These are phyloP conservation scores for Brasilioporus rufonigricans DNA, from an alignment of 768 basidiomycete species.

Conservation along the genomic window DNA sequence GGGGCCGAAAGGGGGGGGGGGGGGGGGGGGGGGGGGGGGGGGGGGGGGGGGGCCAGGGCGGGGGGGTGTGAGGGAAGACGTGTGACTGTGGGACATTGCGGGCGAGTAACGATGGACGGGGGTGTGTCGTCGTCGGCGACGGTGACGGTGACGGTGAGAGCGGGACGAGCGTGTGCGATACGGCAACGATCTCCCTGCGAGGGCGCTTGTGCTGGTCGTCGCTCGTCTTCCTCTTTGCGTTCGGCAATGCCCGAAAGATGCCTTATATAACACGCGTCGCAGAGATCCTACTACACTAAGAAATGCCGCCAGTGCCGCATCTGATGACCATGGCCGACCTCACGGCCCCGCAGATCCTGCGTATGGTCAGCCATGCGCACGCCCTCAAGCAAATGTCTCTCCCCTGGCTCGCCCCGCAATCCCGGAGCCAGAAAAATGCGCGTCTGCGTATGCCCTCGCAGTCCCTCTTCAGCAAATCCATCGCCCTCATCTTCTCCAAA, in stretches of 20 bases:
- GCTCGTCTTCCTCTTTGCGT: background rate
- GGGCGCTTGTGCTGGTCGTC: constrained; percentile 9
- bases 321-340: constrained; percentile 91
- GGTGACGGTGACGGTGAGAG: constrained; percentile 2
- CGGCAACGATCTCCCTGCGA: background rate
- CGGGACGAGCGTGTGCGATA: constrained; percentile 6
- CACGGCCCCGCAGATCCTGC: constrained; percentile 66
- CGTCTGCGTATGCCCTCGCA: constrained; percentile 63
- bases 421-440: constrained; percentile 27
- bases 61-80: constrained; percentile 36
- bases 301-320: constrained; percentile 51
- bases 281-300: background rate
- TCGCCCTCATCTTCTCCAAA: constrained; percentile 91
- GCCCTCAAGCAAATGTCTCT: constrained; percentile 57
- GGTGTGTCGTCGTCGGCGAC: constrained; percentile 5
- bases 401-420: constrained; percentile 67
- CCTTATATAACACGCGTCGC: background rate
- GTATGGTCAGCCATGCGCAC: constrained; percentile 62
- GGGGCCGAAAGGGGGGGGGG: constrained; percentile 45
- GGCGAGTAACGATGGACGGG: background rate
- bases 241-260: constrained; percentile 8
- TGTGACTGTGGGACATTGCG: constrained; percentile 25
- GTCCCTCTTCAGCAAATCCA: constrained; percentile 75
- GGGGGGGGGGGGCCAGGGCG: constrained; percentile 49
- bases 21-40: constrained; percentile 40